Evolutionary conservation across 2,329 filamentous ascomycete species (phyloP).

Genomic region (Chrysosporium queenslandicum): DNA sequence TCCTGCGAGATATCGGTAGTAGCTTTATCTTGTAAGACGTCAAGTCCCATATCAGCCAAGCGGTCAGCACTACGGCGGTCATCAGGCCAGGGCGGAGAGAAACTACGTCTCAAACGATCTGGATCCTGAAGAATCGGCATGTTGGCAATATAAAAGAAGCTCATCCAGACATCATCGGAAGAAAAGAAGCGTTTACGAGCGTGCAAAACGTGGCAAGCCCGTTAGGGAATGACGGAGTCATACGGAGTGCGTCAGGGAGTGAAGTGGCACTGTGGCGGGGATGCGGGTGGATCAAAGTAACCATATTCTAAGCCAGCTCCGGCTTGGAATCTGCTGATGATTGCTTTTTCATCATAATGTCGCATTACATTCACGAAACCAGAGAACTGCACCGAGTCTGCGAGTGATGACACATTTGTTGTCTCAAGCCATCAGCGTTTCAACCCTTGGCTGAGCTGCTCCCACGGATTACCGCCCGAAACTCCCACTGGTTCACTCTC

Average conservation of each 20-base stretch:
- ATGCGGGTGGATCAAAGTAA: constrained; percentile 6
- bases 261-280: constrained; percentile 18
- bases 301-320: constrained; percentile 2
- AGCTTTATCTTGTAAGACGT: constrained; percentile 15
- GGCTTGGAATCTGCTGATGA: constrained; percentile 1
- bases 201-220: constrained; percentile 17
- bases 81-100: constrained; percentile 8
- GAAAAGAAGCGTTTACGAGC: neutral
- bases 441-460: too few relatives aligned
- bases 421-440: too few relatives aligned
- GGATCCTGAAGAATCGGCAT: constrained; percentile 26
- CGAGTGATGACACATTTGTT: neutral
- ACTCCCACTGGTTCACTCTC: too few relatives aligned
- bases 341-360: constrained; percentile 1
- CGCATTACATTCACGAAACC: too few relatives aligned
- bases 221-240: constrained; percentile 7
- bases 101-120: constrained; percentile 26
- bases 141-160: constrained; percentile 13
- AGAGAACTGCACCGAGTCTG: too few relatives aligned
- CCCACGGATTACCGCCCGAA: too few relatives aligned
- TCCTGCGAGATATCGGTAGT: constrained; percentile 17
- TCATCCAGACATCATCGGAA: constrained; percentile 7
- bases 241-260: too few relatives aligned
- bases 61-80: constrained; percentile 5
- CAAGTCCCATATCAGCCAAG: constrained; percentile 16